Conservation (phyloP, 345 rosid genomes). For the Euphorbia tirucalli region DNA sequence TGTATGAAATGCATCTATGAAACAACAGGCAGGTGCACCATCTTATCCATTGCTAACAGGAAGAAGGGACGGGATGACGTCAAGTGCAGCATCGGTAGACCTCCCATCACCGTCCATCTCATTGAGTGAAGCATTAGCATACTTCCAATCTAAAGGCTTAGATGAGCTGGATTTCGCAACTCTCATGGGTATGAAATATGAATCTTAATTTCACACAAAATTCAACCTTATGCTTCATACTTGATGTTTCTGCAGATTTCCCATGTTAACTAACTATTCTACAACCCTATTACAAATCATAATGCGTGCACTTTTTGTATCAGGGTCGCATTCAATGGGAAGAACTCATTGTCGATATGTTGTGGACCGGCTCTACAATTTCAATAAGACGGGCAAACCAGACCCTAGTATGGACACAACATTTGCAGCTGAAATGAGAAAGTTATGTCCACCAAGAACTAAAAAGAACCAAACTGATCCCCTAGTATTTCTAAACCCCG, state of each 20-base stretch:
- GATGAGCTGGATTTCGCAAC: constrained; percentile 22
- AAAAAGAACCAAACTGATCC: constrained; percentile 52
- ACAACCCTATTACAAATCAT: not conserved
- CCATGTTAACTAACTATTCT: not conserved
- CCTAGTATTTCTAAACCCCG: constrained; percentile 55
- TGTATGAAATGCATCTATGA: not conserved
- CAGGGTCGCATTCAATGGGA: constrained; percentile 26
- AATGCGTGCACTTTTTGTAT: not conserved
- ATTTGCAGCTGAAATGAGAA: constrained; percentile 24
- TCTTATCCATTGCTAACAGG: constrained; percentile 28
- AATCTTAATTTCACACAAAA: not conserved
- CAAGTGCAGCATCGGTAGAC: constrained; percentile 20
- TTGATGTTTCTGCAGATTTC: not conserved
- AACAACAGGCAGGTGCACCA: constrained; percentile 28
- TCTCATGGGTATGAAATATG: constrained; percentile 21
- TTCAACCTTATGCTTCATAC: not conserved
- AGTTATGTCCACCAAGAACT: constrained; percentile 31
- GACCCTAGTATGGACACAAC: constrained; percentile 25
- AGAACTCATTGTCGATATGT: constrained; percentile 19
- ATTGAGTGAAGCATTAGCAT: constrained; percentile 11
- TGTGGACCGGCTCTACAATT: constrained; percentile 25
- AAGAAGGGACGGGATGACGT: constrained; percentile 26
- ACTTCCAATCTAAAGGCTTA: constrained; percentile 22
- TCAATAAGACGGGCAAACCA: constrained; percentile 27
- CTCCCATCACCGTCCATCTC: constrained; percentile 27